Evolutionary conservation across 2,329 filamentous ascomycete genomes (phyloP), one percentile per base, ranked within the genome.

Genomic region (Nemania serpens): DNA sequence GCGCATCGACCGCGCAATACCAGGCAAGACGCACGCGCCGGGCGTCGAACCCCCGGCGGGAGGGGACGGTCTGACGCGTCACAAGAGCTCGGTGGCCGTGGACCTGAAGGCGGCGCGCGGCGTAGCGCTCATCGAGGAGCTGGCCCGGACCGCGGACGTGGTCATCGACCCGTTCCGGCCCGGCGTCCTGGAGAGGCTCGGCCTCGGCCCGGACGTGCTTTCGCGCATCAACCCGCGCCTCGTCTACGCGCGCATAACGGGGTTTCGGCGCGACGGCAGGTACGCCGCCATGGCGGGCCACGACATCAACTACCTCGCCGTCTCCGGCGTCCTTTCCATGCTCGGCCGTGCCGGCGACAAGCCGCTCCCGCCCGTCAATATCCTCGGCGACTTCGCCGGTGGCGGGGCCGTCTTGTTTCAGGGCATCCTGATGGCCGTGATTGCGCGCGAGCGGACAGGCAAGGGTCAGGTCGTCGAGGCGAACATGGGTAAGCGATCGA

Each of bases 241-340:
- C 2, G 86, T 98, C 55, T 87, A 96, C 58, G 92, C 85, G 7
- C 88, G 94, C 42, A 89, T 98, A 84, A 95, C 93, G 2, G 94
- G 94, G 0, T 98, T 97, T 75, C 83, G 94, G 12, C 83, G 93
- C 41, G 91, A 96, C 76, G 94, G 93, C 0, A 88, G 87, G 69
- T 98, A 97, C 77, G 85, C 84, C 49, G 78, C 84, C 70, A 97
- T 97, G 93, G 93, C 93, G 0, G 93, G 93, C 46, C 93, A 97
- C 73, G 93, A 97, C 74, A 97, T 97, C 75, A 97, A 98, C 73
- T 98, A 98, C 76, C 88, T 98, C 43, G 91, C 93, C 50, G 91
- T 97, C 0, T 90, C 89, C 0, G 94, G 94, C 0, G 88, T 90
- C 1, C 77, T 98, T 29, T 83, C 84, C 0, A 81, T 97, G 76